These are phyloP conservation scores for Macrophomina pseudophaseolina DNA, from an alignment of 2,329 filamentous ascomycete species.

Conservation along the genomic window DNA sequence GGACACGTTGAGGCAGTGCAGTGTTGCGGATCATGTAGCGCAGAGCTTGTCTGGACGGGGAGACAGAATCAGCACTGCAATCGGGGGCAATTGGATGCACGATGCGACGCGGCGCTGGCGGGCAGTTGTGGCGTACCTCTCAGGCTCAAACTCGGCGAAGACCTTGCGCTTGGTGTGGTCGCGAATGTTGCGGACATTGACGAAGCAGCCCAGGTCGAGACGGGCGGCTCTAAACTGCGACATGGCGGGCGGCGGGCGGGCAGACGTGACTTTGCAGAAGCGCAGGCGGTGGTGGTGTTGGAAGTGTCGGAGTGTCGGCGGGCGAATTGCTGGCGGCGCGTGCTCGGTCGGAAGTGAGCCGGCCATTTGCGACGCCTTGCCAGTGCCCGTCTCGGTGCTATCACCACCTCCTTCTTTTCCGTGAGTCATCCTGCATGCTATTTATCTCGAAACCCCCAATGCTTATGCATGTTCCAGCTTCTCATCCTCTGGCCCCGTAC, in stretches of 20 bases:
- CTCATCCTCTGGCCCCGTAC: not conserved
- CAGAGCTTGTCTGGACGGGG: slow-evolving; percentile 71
- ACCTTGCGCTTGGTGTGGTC: slow-evolving; percentile 97
- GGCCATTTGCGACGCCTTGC: not conserved
- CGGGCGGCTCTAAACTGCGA: slow-evolving; percentile 87
- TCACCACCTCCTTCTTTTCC: slow-evolving; percentile 1
- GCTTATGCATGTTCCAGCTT: not conserved
- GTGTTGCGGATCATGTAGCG: slow-evolving; percentile 92
- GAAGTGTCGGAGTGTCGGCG: not conserved
- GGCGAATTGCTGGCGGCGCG: slow-evolving; percentile 4
- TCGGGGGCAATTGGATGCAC: slow-evolving; percentile 70
- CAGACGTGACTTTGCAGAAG: not conserved
- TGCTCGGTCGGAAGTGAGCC: slow-evolving; percentile 6
- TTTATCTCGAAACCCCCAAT: not conserved
- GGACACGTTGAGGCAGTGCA: slow-evolving; percentile 76
- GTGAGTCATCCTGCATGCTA: slow-evolving; percentile 12
- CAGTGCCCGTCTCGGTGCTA: not conserved
- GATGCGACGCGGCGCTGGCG: not conserved
- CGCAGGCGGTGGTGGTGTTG: slow-evolving; percentile 1
- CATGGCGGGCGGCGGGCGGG: slow-evolving; percentile 38
- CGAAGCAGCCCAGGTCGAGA: slow-evolving; percentile 84
- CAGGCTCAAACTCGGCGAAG: slow-evolving; percentile 82
- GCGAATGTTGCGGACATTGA: slow-evolving; percentile 86
- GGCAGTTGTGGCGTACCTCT: slow-evolving; percentile 67
- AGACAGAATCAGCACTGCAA: slow-evolving; percentile 62